Percentiles rank a stretch among this genome's conserved stretches.
Conservation (phyloP, 768 basidiomycete species). For the Serendipita sp. region DNA sequence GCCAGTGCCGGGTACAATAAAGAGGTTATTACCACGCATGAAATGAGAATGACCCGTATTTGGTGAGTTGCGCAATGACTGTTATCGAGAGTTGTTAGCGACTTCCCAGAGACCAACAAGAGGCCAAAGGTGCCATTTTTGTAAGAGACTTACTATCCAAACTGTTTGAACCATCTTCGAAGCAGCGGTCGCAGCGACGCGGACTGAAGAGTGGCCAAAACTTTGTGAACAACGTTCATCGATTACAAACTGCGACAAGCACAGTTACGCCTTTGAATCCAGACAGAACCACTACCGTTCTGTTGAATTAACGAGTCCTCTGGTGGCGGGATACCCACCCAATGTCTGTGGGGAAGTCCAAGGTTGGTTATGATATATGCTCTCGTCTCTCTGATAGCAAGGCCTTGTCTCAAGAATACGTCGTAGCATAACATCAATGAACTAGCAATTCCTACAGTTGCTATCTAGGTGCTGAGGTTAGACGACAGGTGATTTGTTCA, state of each 20-base stretch:
- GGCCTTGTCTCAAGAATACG: no score
- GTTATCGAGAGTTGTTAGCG: conserved; percentile 3
- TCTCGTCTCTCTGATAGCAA: no score
- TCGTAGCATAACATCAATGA: no score
- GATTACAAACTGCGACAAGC: neutral
- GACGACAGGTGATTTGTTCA: no score
- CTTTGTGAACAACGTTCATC: neutral
- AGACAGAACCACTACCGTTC: no score
- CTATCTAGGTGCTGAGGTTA: no score
- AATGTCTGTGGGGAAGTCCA: no score
- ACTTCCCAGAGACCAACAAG: neutral
- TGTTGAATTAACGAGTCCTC: neutral
- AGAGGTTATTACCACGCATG: conserved; percentile 73
- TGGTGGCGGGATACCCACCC: neutral
- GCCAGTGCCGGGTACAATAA: conserved; percentile 84
- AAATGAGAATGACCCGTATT: conserved; percentile 76
- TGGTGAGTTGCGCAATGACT: conserved; percentile 87
- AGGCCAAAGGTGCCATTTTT: neutral
- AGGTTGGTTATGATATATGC: no score
- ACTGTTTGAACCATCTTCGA: neutral
- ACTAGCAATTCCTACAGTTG: no score
- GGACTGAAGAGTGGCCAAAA: neutral
- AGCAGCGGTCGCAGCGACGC: neutral
- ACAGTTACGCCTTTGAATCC: neutral
- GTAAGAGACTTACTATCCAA: neutral